Evolutionary conservation across 2,329 filamentous ascomycete genomes (phyloP), one percentile per base, ranked within the genome.

Genomic region (Phialocephala subalpina): DNA sequence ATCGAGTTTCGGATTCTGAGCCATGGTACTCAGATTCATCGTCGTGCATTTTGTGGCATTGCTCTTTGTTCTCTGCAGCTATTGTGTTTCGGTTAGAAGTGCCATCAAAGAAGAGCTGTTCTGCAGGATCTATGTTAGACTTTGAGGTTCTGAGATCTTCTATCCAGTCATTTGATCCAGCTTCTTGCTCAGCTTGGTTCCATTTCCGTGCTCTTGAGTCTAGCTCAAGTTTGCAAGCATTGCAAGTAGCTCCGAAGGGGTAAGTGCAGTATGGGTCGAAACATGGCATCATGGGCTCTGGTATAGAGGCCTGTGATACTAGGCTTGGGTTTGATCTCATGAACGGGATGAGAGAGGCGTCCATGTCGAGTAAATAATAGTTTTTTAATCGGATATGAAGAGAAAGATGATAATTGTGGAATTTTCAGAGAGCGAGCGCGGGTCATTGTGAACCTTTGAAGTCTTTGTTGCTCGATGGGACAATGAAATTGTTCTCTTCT

Each of bases 231-330:
- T 5, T 36, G 33, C 55, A 57, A 9, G 35, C 25, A 38, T 57
- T 20, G 55, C 55, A 57, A 33, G 35, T 20, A 22, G 55, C n/a
- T 20, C 55, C 55, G n/a, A 57, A 57, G 18, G 55, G 33, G 38
- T 57, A 38, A 14, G 55, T 57, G 33, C 55, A 57, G 49, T 33
- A 14, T n/a, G 27, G 22, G 11, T 53, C 49, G 11, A 22, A 53
- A 53, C 49, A 49, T 5, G 11, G 27, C 12, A 53, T 53, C 25
- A 53, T 27, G 3, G 49, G 49, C 27, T 27, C 27, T 29, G 7
- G 6, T 53, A 53, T 4, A 8, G 49, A 53, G 49, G 2, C n/a
- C 25, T 49, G 45, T 22, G 45, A 49, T 12, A n/a, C 11, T 49
- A 53, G 49, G n/a, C 49, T 53, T 6, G 3, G 3, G 2, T 53